phyloP scores from a whole-genome alignment of 257 asterid genomes.

The Rauvolfia tetraphylla region DNA sequence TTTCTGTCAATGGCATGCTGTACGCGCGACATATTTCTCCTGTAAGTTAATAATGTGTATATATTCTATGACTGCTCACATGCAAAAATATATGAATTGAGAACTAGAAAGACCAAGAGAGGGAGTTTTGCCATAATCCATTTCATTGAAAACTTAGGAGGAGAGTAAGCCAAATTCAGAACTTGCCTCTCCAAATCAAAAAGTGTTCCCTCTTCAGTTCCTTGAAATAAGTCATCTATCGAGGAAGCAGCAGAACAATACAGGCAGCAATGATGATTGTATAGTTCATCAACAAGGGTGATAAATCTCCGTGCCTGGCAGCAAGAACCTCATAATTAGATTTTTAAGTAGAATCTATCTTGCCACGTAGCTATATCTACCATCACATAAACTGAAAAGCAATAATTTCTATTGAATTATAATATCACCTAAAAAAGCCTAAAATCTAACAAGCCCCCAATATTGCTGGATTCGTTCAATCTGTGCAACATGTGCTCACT shows the following conservation, averaged over 20 bases:
- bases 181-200: constrained; percentile 89
- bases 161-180: constrained; percentile 7
- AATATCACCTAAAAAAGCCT: no score
- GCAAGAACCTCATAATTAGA: constrained; percentile 2
- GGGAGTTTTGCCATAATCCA: no score
- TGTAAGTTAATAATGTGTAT: no score
- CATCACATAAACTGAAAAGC: not conserved
- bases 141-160: not conserved
- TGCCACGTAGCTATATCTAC: not conserved
- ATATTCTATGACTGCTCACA: no score
- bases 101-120: not conserved
- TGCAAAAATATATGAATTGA: no score
- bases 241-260: constrained; percentile 75
- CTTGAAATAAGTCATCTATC: constrained; percentile 86
- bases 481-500: no score
- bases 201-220: constrained; percentile 88
- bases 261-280: constrained; percentile 90
- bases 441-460: no score
- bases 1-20: no score
- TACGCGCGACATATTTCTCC: no score
- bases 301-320: constrained; percentile 93
- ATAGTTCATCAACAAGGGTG: constrained; percentile 89
- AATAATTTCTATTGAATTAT: no score
- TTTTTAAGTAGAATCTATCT: not conserved
- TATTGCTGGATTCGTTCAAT: no score